Evolutionary conservation across 345 rosid genomes (phyloP).

Genomic region (Adansonia digitata): DNA sequence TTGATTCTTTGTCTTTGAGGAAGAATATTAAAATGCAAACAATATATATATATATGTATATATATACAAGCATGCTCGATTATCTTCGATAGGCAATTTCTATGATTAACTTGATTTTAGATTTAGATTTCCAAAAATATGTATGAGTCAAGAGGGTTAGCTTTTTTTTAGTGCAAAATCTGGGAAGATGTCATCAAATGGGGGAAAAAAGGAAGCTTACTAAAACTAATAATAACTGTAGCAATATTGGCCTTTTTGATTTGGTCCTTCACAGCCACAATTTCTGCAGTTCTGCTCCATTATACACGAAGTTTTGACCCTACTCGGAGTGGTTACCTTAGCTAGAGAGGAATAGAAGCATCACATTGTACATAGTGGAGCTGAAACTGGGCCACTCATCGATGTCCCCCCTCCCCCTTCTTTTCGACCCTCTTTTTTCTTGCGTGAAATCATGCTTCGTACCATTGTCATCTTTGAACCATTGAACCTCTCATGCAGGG

Average conservation of each 20-base stretch:
- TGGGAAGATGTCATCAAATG: background rate
- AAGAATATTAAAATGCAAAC: no score
- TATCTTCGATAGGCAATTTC: no score
- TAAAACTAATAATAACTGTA: background rate
- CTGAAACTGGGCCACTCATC: background rate
- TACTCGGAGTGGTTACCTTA: background rate
- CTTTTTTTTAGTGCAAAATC: background rate
- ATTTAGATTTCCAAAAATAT: no score
- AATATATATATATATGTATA: no score
- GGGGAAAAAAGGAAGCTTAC: no score
- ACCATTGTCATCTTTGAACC: background rate
- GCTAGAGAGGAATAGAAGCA: constrained; percentile 2
- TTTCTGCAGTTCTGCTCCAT: constrained; percentile 2
- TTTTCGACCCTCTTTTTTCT: background rate
- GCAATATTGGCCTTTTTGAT: background rate
- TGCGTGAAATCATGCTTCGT: constrained; percentile 3
- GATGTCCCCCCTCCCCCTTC: background rate
- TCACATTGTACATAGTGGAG: constrained; percentile 9
- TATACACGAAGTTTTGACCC: background rate
- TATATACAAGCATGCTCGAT: no score
- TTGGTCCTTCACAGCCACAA: background rate
- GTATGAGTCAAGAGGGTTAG: background rate
- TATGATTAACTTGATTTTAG: no score
- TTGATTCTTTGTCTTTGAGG: background rate
- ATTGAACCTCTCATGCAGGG: constrained; percentile 2